Evolutionary conservation across 202 grass and related monocot species (phyloP).

Genomic region (Eragrostis tef): DNA sequence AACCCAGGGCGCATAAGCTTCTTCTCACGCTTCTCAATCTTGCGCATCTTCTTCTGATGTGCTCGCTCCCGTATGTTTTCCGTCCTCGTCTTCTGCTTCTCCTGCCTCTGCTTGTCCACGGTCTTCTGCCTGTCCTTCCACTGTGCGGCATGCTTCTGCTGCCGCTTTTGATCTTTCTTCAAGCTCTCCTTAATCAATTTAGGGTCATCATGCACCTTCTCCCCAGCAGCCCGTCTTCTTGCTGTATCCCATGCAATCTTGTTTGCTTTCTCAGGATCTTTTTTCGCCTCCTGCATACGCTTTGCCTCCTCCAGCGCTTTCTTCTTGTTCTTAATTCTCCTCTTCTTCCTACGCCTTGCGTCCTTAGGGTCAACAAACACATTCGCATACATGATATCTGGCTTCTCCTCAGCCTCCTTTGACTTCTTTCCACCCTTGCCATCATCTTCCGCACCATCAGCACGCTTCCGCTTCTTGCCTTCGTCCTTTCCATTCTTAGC

Average conservation of each 20-base stretch:
- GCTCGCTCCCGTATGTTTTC: constrained; percentile 74
- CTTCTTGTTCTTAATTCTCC: constrained; percentile 69
- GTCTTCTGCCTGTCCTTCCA: constrained; percentile 73
- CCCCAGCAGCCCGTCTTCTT: constrained; percentile 65
- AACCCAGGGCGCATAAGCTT: constrained; percentile 84
- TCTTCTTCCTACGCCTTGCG: constrained; percentile 62
- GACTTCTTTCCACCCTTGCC: constrained; percentile 52
- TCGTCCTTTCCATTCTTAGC: constrained; percentile 44
- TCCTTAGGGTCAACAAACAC: constrained; percentile 66
- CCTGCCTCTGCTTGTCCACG: constrained; percentile 49
- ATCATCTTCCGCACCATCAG: constrained; percentile 42
- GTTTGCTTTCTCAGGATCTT: constrained; percentile 67
- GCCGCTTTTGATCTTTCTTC: constrained; percentile 76
- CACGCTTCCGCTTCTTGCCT: constrained; percentile 61
- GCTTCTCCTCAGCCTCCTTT: constrained; percentile 41
- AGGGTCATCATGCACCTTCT: constrained; percentile 86
- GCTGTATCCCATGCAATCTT: constrained; percentile 70
- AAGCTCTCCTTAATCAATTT: constrained; percentile 84
- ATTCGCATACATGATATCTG: constrained; percentile 69
- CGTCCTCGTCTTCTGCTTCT: constrained; percentile 66
- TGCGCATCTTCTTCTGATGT: constrained; percentile 73
- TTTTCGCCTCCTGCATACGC: constrained; percentile 63
- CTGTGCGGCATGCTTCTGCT: constrained; percentile 59
- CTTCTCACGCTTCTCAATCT: constrained; percentile 92
- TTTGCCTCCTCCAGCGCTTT: constrained; percentile 67